Evolutionary conservation across 2,329 filamentous ascomycete genomes (phyloP).

Genomic region (Colletotrichum magnum): DNA sequence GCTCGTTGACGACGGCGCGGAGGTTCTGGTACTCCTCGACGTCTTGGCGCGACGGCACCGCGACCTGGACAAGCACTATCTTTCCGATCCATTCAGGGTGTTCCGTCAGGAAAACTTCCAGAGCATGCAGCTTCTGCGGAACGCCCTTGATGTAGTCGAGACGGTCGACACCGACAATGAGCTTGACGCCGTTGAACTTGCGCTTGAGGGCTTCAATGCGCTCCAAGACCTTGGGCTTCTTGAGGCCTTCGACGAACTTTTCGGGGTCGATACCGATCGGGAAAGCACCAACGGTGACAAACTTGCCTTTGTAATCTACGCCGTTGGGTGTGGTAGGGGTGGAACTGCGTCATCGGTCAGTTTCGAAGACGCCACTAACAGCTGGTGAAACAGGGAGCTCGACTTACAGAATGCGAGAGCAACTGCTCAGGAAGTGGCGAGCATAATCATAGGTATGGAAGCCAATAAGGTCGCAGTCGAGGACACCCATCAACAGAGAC

Average conservation of each 20-base stretch:
- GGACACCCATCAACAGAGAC: conserved; percentile 86
- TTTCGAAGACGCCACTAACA: too few species aligned
- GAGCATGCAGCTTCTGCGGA: conserved; percentile 94
- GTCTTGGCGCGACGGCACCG: conserved; percentile 93
- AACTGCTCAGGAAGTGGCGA: conserved; percentile 96
- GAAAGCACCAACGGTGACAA: conserved; percentile 93
- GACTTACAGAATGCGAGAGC: conserved; percentile 88
- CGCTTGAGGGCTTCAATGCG: conserved; percentile 87
- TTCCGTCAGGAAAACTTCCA: conserved; percentile 96
- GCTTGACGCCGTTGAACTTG: conserved; percentile 95
- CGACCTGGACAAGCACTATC: conserved; percentile 95
- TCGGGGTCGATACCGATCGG: conserved; percentile 98
- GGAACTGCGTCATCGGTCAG: conserved; percentile 55
- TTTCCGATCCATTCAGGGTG: conserved; percentile 99
- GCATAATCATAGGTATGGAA: conserved; percentile 99
- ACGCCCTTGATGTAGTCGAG: conserved; percentile 99
- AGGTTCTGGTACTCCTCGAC: conserved; percentile 99
- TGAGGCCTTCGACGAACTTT: conserved; percentile 91
- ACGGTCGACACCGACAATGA: conserved; percentile 96
- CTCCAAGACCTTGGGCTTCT: conserved; percentile 88
- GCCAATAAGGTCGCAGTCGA: conserved; percentile 95
- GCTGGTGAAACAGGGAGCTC: too few species aligned
- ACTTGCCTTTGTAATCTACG: conserved; percentile 89
- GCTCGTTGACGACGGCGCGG: conserved; percentile 93
- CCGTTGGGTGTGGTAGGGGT: conserved; percentile 90